Conservation (phyloP, 306 rosid genomes). For the Quercus wislizeni region DNA sequence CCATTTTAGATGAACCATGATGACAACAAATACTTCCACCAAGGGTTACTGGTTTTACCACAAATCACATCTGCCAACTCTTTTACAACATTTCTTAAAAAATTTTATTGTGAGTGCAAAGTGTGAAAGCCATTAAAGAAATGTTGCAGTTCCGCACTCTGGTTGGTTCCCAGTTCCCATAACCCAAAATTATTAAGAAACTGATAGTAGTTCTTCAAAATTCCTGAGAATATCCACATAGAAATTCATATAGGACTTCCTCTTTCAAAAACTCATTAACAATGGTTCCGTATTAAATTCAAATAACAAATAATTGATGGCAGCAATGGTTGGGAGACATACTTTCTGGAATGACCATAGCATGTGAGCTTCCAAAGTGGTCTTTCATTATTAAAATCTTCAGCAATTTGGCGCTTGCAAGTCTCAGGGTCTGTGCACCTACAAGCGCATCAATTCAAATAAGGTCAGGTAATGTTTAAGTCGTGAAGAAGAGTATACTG, state of each 20-base stretch:
- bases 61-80: neutral
- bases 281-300: neutral
- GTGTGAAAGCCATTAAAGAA: neutral
- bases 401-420: conserved; percentile 70
- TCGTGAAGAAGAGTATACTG: neutral
- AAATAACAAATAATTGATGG: neutral
- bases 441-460: conserved; percentile 24
- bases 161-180: neutral
- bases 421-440: conserved; percentile 85
- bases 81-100: neutral
- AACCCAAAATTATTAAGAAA: neutral
- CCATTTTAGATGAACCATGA: neutral
- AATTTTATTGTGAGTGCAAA: too few species aligned
- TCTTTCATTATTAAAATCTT: conserved; percentile 71
- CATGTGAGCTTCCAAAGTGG: conserved; percentile 92
- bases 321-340: conserved; percentile 13
- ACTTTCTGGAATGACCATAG: conserved; percentile 78
- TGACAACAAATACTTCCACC: neutral
- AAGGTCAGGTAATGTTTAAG: conserved; percentile 14
- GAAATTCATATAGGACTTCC: neutral
- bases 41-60: neutral
- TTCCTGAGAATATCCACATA: neutral
- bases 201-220: neutral
- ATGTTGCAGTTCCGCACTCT: neutral
- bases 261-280: neutral